phyloP scores from a whole-genome alignment of 2,329 filamentous ascomycete species.

The Nothomitra cinnamomea region DNA sequence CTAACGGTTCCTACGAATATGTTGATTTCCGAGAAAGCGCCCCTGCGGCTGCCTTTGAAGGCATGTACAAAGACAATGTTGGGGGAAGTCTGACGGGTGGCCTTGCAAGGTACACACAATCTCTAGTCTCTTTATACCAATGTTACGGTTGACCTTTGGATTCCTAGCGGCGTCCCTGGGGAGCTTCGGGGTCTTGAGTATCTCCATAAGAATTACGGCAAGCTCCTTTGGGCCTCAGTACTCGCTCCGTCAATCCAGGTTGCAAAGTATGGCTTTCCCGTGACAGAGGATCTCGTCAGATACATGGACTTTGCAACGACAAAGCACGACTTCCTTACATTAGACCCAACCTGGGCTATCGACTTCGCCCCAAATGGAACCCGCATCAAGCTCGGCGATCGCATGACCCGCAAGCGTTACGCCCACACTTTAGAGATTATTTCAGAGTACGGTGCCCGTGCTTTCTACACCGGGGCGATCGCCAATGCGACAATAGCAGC shows the following conservation, averaged over 20 bases:
- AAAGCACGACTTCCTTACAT: slow-evolving; percentile 43
- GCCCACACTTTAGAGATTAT: slow-evolving; percentile 66
- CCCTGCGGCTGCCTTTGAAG: slow-evolving; percentile 59
- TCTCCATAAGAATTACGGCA: slow-evolving; percentile 30
- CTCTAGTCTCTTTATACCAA: neutral
- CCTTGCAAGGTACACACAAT: slow-evolving; percentile 36
- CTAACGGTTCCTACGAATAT: slow-evolving; percentile 62
- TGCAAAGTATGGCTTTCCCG: slow-evolving; percentile 55
- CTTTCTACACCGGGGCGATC: slow-evolving; percentile 57
- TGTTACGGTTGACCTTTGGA: neutral
- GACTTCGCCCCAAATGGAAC: slow-evolving; percentile 80
- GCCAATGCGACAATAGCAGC: slow-evolving; percentile 56
- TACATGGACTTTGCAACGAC: slow-evolving; percentile 47
- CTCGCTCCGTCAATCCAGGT: slow-evolving; percentile 57
- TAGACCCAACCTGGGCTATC: slow-evolving; percentile 63
- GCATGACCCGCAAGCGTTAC: slow-evolving; percentile 64
- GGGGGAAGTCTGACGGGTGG: slow-evolving; percentile 53
- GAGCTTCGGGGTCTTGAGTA: slow-evolving; percentile 25
- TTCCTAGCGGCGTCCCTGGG: slow-evolving; percentile 34
- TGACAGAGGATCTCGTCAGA: slow-evolving; percentile 55
- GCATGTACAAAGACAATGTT: slow-evolving; percentile 68
- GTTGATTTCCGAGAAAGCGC: slow-evolving; percentile 86
- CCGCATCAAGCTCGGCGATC: slow-evolving; percentile 54
- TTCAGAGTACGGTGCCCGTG: slow-evolving; percentile 51
- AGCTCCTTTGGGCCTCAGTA: slow-evolving; percentile 51